A percentile compares a stretch with the other conserved stretches of the same genome.
phyloP scores from a whole-genome alignment of 495 filamentous ascomycete genomes.

The Penicillium maclennaniae region DNA sequence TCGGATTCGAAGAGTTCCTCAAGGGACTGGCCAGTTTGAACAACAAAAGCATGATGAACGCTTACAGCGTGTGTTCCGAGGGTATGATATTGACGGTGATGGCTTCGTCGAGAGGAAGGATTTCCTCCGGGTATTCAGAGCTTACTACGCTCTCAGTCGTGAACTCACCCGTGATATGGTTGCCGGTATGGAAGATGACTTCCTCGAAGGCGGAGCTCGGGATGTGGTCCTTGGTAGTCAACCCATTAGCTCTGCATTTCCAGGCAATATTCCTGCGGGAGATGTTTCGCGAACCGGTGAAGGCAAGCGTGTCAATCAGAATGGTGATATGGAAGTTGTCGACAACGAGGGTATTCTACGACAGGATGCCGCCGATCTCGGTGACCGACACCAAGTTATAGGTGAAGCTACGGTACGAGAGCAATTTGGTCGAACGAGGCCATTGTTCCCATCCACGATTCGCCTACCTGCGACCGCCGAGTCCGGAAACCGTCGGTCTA shows the following conservation, averaged over 20 bases:
- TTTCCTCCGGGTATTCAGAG: conserved; percentile 86
- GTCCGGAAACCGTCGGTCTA: conserved; percentile 6
- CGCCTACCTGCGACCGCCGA: conserved; percentile 19
- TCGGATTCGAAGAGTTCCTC: conserved; percentile 92
- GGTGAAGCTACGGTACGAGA: conserved; percentile 46
- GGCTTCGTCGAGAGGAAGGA: conserved; percentile 85
- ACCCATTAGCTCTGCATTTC: conserved; percentile 72
- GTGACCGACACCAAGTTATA: conserved; percentile 44
- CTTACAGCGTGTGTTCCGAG: conserved; percentile 72
- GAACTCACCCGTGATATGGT: conserved; percentile 83
- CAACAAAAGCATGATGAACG: conserved; percentile 62
- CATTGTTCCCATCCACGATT: conserved; percentile 36
- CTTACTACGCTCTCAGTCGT: conserved; percentile 81
- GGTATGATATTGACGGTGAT: conserved; percentile 88
- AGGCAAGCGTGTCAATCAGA: conserved; percentile 56
- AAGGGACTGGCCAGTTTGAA: conserved; percentile 78
- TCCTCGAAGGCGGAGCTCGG: conserved; percentile 67
- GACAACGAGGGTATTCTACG: conserved; percentile 51
- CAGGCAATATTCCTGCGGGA: conserved; percentile 58
- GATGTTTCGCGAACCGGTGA: conserved; percentile 56
- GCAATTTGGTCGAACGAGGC: conserved; percentile 37
- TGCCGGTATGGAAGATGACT: conserved; percentile 75
- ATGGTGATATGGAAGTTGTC: conserved; percentile 59
- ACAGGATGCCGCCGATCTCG: conserved; percentile 44
- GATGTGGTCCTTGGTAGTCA: conserved; percentile 71